Base-by-base conservation (phyloP, 306 rosid genomes). In the Spatholobus suberectus region DNA sequence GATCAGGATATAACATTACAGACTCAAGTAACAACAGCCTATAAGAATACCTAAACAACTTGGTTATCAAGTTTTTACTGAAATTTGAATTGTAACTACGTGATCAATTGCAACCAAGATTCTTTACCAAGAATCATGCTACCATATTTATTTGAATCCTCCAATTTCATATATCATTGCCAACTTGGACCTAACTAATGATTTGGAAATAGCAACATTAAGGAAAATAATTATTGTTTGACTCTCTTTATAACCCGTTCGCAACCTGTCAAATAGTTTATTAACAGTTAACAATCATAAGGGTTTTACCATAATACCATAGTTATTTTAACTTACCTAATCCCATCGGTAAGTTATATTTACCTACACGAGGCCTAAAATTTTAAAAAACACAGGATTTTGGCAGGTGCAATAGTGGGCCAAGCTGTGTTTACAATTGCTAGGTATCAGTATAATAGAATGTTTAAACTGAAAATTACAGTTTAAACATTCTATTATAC, bases 371-470 rank as follows among this genome's bases (percentile, higher is more conserved):
- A 78, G 73, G 65, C 70, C 67, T 67, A 76, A 80, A 73, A 57
- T 70, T 26, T 47, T 27, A 59, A 75, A 51, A 75, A 59, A 66
- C 68, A 80, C 72, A 80, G 77, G 80, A 81, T 70, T 69, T 46
- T 61, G 90, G 67, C 38, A 82, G 47, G 61, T 67, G 74, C n/a
- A 52, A 75, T 80, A 68, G 78, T 55, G 86, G 87, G 86, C 80
- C 88, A 86, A 85, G 59, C 34, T 52, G 52, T 71, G 72, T 71
- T 65, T 75, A 62, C 47, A 34, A 21, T 35, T 63, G 70, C 69
- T 34, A n/a, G n/a, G n/a, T n/a, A n/a, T n/a, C n/a, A n/a, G n/a
- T n/a, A n/a, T n/a, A n/a, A n/a, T n/a, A n/a, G n/a, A n/a, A n/a
- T n/a, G n/a, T n/a, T n/a, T n/a, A n/a, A n/a, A n/a, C n/a, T n/a